phyloP scores from a whole-genome alignment of 371 early-diverging fungal genomes.

The Funneliformis caledonium region DNA sequence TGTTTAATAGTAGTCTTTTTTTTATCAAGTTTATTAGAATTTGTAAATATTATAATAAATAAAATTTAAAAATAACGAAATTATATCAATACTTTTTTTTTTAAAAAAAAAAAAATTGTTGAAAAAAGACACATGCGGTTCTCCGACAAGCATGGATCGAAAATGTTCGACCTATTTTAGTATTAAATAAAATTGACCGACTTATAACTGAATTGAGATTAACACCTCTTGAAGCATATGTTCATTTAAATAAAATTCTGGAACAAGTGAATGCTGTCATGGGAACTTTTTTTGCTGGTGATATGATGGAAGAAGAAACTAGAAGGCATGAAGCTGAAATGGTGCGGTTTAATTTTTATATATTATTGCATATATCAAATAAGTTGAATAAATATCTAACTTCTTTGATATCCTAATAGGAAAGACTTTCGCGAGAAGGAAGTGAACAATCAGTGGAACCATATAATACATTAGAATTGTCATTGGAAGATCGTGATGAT shows the following conservation, averaged over 20 bases:
- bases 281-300: conserved; percentile 91
- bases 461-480: conserved; percentile 47
- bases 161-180: conserved; percentile 89
- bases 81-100: background rate
- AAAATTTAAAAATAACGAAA: no score
- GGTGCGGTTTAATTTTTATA: conserved; percentile 40
- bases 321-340: conserved; percentile 70
- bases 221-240: conserved; percentile 90
- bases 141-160: conserved; percentile 93
- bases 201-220: conserved; percentile 91
- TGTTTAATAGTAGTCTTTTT: no score
- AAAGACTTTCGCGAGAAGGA: background rate
- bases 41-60: background rate
- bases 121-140: conserved; percentile 85
- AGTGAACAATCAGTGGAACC: conserved; percentile 40
- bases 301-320: conserved; percentile 87
- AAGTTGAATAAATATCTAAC: background rate
- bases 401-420: conserved; percentile 21
- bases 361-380: background rate
- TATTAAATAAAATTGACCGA: conserved; percentile 99
- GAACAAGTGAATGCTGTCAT: conserved; percentile 96
- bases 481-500: conserved; percentile 87
- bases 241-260: conserved; percentile 87
- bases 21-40: background rate
- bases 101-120: background rate